A percentile compares a stretch with the other conserved stretches of the same genome.
Evolutionary conservation across 2,329 filamentous ascomycete genomes (phyloP).

Genomic region (Penicillium sp.): DNA sequence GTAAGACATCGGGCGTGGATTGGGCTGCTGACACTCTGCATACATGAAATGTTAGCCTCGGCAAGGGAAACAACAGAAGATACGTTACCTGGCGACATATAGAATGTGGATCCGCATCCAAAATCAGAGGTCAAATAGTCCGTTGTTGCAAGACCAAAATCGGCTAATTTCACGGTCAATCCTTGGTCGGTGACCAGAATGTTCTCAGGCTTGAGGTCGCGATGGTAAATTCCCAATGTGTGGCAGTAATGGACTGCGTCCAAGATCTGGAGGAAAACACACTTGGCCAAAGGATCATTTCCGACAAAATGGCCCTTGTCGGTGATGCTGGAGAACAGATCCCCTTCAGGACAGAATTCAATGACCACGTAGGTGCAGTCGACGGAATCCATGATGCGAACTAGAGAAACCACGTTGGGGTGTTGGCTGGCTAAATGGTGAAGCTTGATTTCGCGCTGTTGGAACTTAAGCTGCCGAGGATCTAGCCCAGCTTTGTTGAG

Average conservation of each 20-base stretch:
- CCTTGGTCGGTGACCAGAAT: conserved; percentile 89
- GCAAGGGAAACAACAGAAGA: background rate
- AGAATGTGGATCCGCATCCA: conserved; percentile 97
- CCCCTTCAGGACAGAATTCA: conserved; percentile 96
- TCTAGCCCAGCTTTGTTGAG: conserved; percentile 94
- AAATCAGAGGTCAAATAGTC: conserved; percentile 88
- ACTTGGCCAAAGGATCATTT: conserved; percentile 85
- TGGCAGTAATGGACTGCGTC: conserved; percentile 97
- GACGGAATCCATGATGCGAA: conserved; percentile 87
- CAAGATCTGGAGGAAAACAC: conserved; percentile 91
- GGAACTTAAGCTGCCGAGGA: conserved; percentile 83
- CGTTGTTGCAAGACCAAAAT: conserved; percentile 93
- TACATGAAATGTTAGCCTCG: conserved; percentile 22
- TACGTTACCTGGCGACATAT: conserved; percentile 92
- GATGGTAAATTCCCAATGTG: conserved; percentile 89
- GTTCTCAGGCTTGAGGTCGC: conserved; percentile 98
- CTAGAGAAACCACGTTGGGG: conserved; percentile 89
- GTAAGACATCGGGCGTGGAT: conserved; percentile 70
- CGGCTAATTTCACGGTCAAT: conserved; percentile 90
- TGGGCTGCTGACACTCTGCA: conserved; percentile 85
- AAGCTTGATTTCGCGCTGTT: conserved; percentile 88
- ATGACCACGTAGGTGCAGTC: conserved; percentile 97
- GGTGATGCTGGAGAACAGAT: conserved; percentile 96
- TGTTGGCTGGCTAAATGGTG: conserved; percentile 90
- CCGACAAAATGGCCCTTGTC: conserved; percentile 91